Base-by-base conservation (phyloP, 2,329 filamentous ascomycete genomes). In the Aspergillus candidus region DNA sequence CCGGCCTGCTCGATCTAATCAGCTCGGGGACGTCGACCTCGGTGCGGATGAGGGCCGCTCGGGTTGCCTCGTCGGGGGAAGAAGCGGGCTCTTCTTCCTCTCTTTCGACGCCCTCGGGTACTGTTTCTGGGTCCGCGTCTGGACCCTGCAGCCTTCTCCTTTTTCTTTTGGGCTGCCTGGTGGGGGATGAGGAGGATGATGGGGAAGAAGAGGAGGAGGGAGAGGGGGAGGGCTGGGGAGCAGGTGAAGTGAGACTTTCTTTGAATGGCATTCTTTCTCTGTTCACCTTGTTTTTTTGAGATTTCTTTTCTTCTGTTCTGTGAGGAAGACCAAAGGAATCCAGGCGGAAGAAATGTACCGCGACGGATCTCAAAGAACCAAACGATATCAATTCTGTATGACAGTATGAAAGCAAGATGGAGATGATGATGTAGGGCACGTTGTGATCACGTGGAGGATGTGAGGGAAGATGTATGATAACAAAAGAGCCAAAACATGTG, bases 1-100 rank as follows among this genome's bases (percentile, higher is more conserved):
- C 22, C 6, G 6, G 22, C 7, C 2, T 27, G 8, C 6, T 3
- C 1, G 51, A 53, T 27, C 49, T 48, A 7, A 52, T 32, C 3
- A 58, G 18, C 35, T 63, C 60, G 2, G 60, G 60, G 29, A 54
- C 47, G 4, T 52, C 51, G 14, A 40, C 14, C 6, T 49, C 44
- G 7, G 42, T 27, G 8, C 22, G 22, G 22, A 27, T 8, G 22
- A 27, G 6, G 22, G 22, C 22, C 6, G 22, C 22, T 27, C 22
- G 22, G 8, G 6, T 8, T 7, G 4, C 22, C 22, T 27, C 17
- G 32, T 48, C n/a, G 34, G 35, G 43, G 39, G 11, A 10, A 11
- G 13, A 27, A 30, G 34, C 10, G 32, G 35, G 11, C 13, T 11
- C 38, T 22, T 41, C 32, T 38, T 42, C 18, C 31, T 38, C 3